A percentile compares a stretch with the other conserved stretches of the same genome.
Evolutionary conservation across 441 rosid species (phyloP).

Genomic region (Theobroma grandiflorum): DNA sequence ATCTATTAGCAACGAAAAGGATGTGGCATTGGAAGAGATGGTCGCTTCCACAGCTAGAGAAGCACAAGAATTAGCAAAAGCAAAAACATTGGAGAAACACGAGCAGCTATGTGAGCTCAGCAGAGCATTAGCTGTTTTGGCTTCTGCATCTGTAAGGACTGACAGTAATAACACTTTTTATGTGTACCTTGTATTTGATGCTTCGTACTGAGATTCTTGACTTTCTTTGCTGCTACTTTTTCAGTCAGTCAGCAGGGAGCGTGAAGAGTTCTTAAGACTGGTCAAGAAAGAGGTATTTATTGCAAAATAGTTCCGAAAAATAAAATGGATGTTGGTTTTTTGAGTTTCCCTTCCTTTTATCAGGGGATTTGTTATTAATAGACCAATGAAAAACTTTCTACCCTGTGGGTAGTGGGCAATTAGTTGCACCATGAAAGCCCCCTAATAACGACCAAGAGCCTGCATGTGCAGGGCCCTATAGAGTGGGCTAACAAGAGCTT

Average conservation of each 20-base stretch:
- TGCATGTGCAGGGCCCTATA: background rate
- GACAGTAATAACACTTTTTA: constrained; percentile 24
- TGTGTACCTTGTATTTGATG: constrained; percentile 3
- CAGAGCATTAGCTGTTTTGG: constrained; percentile 74
- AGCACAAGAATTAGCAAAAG: constrained; percentile 60
- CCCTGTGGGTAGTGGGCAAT: background rate
- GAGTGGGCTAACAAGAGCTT: background rate
- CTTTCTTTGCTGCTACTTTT: constrained; percentile 36
- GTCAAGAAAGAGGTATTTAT: constrained; percentile 81
- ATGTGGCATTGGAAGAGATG: constrained; percentile 71
- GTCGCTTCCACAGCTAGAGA: constrained; percentile 57
- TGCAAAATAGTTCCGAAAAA: constrained; percentile 10
- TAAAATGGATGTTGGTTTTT: background rate
- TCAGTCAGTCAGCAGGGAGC: constrained; percentile 93
- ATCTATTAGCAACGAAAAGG: constrained; percentile 55
- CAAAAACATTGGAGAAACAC: constrained; percentile 68
- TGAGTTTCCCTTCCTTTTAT: background rate
- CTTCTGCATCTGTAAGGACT: constrained; percentile 75
- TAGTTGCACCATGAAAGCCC: background rate
- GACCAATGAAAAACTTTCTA: constrained; percentile 5
- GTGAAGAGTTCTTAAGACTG: constrained; percentile 87
- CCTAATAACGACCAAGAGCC: background rate
- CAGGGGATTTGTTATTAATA: background rate
- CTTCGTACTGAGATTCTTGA: constrained; percentile 17
- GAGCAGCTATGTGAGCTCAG: constrained; percentile 83